These are phyloP conservation scores for Rosa lucieae DNA, from an alignment of 306 rosid species.

Conservation along the genomic window DNA sequence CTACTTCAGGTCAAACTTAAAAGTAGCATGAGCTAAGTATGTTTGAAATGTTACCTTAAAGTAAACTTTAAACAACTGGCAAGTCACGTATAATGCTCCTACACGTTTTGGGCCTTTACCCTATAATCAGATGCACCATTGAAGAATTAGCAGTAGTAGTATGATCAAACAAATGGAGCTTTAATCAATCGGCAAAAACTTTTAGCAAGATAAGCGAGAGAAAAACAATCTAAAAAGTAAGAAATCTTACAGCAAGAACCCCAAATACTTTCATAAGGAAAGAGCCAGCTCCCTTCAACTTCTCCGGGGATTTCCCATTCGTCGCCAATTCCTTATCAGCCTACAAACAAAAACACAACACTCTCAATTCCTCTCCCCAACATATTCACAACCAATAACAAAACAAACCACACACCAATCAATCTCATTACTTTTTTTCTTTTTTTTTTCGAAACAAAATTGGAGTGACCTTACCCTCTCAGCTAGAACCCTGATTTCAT, in stretches of 20 bases:
- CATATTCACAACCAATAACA: background rate
- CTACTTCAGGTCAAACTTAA: background rate
- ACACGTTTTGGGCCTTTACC: conserved; percentile 97
- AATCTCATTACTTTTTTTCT: background rate
- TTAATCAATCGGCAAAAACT: too few species aligned
- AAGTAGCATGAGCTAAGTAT: background rate
- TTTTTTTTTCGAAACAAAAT: background rate
- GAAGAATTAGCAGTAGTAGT: conserved; percentile 18
- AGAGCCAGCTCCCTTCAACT: conserved; percentile 95
- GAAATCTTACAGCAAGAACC: conserved; percentile 66
- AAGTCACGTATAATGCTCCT: conserved; percentile 90
- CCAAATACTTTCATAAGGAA: conserved; percentile 97
- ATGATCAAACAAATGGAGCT: background rate
- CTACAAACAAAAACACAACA: conserved; percentile 29
- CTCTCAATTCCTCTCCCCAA: conserved; percentile 6
- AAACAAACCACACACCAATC: background rate
- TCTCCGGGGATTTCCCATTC: conserved; percentile 83
- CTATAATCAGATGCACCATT: conserved; percentile 37
- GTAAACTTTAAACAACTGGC: conserved; percentile 92
- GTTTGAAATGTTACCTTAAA: conserved; percentile 62
- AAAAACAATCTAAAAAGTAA: background rate
- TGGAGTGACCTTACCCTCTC: conserved; percentile 54
- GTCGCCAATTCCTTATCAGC: conserved; percentile 79
- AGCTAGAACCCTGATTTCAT: conserved; percentile 90
- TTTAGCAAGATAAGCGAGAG: background rate